phyloP scores from a whole-genome alignment of 768 basidiomycete genomes.

The Boletus barrowsii region DNA sequence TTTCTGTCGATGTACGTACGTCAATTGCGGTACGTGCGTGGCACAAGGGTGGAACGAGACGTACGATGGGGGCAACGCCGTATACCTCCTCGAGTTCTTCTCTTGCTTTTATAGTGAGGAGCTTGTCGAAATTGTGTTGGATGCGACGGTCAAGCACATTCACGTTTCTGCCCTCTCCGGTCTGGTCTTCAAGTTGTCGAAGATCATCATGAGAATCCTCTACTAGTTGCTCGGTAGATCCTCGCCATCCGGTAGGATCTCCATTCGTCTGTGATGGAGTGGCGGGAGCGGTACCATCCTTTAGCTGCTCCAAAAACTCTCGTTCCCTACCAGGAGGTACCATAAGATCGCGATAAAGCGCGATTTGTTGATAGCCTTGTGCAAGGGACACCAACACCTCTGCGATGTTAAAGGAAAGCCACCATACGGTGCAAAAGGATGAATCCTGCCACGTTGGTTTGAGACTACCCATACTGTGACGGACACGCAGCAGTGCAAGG shows the following conservation, averaged over 20 bases:
- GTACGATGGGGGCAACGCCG: slow-evolving; percentile 73
- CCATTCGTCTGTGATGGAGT: slow-evolving; percentile 5
- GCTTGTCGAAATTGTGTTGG: slow-evolving; percentile 63
- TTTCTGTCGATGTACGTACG: slow-evolving; percentile 38
- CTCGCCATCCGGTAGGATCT: slow-evolving; percentile 7
- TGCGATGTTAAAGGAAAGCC: slow-evolving; percentile 66
- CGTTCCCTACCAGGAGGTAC: slow-evolving; percentile 43
- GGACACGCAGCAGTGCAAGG: slow-evolving; percentile 51
- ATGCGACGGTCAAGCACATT: slow-evolving; percentile 39
- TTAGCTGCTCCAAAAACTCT: slow-evolving; percentile 36
- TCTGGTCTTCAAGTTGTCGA: slow-evolving; percentile 20
- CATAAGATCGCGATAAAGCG: slow-evolving; percentile 67
- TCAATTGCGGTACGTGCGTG: not conserved
- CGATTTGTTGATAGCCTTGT: slow-evolving; percentile 70
- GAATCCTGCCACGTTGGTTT: slow-evolving; percentile 52
- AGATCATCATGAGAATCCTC: slow-evolving; percentile 16
- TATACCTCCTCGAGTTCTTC: slow-evolving; percentile 80
- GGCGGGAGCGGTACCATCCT: slow-evolving; percentile 6
- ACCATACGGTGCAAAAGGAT: slow-evolving; percentile 71
- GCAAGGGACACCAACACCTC: slow-evolving; percentile 62
- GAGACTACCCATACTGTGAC: slow-evolving; percentile 39
- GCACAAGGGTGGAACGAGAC: slow-evolving; percentile 27
- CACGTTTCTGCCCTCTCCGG: not conserved
- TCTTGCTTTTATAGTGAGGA: slow-evolving; percentile 59
- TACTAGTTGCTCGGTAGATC: slow-evolving; percentile 5